phyloP scores from a whole-genome alignment of 805 yeast genomes.

The Schwanniomyces vanrijiae region DNA sequence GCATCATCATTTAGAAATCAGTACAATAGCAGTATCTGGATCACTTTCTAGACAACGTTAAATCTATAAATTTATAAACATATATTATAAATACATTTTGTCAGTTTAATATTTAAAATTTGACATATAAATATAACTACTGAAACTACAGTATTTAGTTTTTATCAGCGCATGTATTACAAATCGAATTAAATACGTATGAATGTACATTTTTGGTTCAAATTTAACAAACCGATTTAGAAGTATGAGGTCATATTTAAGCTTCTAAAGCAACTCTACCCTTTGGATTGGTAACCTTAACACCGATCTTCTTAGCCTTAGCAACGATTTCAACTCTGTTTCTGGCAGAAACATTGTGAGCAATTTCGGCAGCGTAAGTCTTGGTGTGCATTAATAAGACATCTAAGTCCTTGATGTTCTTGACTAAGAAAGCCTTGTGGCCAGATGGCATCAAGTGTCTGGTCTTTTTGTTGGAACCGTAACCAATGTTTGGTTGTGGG shows the following conservation, averaged over 20 bases:
- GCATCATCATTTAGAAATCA: conserved; percentile 42
- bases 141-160: neutral
- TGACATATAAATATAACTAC: neutral
- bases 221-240: conserved; percentile 9
- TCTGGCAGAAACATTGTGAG: conserved; percentile 97
- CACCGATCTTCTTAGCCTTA: conserved; percentile 97
- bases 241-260: conserved; percentile 45
- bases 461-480: conserved; percentile 99
- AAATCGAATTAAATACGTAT: conserved; percentile 5
- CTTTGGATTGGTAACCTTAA: conserved; percentile 98
- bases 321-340: conserved; percentile 96
- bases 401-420: conserved; percentile 92
- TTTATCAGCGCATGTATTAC: conserved; percentile 2
- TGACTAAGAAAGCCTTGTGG: conserved; percentile 94
- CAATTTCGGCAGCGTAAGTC: conserved; percentile 99
- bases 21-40: conserved; percentile 32
- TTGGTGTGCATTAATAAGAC: conserved; percentile 94
- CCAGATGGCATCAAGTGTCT: conserved; percentile 95
- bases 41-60: conserved; percentile 17
- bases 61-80: neutral
- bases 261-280: conserved; percentile 99
- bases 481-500: conserved; percentile 99
- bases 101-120: too few species aligned
- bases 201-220: conserved; percentile 13
- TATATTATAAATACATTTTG: too few species aligned